Conservation (phyloP, 768 basidiomycete genomes). For the Chlorophyllum brunneum region DNA sequence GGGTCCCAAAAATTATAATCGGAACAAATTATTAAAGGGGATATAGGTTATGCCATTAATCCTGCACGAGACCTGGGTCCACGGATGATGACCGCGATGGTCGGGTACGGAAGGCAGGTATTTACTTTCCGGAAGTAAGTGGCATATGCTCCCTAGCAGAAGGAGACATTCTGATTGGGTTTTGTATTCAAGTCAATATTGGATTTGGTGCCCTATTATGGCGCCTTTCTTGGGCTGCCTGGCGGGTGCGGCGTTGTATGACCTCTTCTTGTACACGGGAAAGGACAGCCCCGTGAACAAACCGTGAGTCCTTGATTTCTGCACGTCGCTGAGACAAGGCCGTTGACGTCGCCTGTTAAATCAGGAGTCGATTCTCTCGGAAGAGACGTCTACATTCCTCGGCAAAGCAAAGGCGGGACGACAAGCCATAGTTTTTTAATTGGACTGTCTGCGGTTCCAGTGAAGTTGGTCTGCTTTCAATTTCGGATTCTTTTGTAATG, state of each 20-base stretch:
- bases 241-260: constrained; percentile 52
- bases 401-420: neutral
- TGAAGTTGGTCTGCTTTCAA: too few species aligned
- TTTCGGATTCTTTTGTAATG: too few species aligned
- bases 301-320: too few species aligned
- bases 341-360: neutral
- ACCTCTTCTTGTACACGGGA: constrained; percentile 53
- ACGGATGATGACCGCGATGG: constrained; percentile 65
- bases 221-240: constrained; percentile 59
- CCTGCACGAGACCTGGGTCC: constrained; percentile 75
- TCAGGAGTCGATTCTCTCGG: neutral
- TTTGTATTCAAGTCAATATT: constrained; percentile 51
- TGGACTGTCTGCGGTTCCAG: too few species aligned
- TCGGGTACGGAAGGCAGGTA: constrained; percentile 60
- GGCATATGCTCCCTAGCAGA: neutral
- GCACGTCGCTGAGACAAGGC: too few species aligned
- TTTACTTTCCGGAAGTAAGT: constrained; percentile 41
- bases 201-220: constrained; percentile 67
- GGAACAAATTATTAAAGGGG: neutral
- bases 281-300: constrained; percentile 50
- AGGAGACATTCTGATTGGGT: constrained; percentile 15
- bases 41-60: constrained; percentile 55
- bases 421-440: too few species aligned
- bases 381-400: neutral
- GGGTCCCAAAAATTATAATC: neutral